Evolutionary conservation across 1,284 basidiomycete species (phyloP).

Genomic region (Irpex rosettiformis): DNA sequence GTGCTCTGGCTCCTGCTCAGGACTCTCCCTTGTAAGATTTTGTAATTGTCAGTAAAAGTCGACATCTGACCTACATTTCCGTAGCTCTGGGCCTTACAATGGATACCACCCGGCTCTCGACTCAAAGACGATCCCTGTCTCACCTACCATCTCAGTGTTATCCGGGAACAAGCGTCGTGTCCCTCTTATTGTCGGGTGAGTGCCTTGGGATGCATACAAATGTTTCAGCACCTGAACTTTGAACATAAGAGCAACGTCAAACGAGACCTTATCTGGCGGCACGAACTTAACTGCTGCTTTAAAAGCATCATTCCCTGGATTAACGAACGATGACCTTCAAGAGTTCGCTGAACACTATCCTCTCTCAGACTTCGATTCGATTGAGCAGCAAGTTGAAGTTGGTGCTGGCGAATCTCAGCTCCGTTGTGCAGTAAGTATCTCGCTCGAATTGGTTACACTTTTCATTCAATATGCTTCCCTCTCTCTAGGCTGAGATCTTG

Average conservation of each 20-base stretch:
- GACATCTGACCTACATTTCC: constrained; percentile 9
- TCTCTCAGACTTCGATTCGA: constrained; percentile 36
- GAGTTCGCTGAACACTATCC: constrained; percentile 40
- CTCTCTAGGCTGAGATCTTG: constrained; percentile 33
- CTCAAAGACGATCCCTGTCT: constrained; percentile 42
- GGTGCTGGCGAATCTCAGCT: constrained; percentile 47
- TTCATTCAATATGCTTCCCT: neutral
- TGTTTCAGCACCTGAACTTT: no score
- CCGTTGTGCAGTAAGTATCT: constrained; percentile 43
- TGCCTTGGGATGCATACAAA: no score
- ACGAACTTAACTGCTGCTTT: constrained; percentile 34
- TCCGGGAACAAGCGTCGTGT: constrained; percentile 43
- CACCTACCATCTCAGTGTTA: constrained; percentile 43
- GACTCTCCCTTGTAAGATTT: constrained; percentile 38
- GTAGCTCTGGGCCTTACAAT: constrained; percentile 37
- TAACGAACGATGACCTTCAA: constrained; percentile 36
- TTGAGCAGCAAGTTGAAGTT: constrained; percentile 37
- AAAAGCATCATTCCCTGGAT: constrained; percentile 39
- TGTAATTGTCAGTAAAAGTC: neutral
- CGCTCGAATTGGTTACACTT: neutral
- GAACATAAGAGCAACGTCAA: constrained; percentile 44
- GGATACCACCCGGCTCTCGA: constrained; percentile 43
- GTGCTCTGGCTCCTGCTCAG: constrained; percentile 50
- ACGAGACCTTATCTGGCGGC: constrained; percentile 46
- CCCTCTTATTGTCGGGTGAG: constrained; percentile 57